Evolutionary conservation across 139 green algal species (phyloP).

Genomic region (Tetradesmus lagerheimii): DNA sequence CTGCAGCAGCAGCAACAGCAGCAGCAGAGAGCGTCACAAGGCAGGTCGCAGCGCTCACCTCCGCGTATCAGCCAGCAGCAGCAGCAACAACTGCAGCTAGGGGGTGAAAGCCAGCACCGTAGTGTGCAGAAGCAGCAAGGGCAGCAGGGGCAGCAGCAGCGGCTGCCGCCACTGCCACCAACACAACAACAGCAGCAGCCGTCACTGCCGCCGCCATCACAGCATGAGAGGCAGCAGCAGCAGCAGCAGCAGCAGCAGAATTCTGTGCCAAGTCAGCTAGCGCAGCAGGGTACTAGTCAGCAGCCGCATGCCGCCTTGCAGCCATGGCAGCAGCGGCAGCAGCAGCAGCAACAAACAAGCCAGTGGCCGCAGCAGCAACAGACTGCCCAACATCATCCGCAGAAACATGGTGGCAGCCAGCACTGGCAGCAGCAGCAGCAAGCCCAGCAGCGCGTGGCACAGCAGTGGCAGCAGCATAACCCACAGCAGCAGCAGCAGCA

Average conservation of each 20-base stretch:
- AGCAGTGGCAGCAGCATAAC: not conserved
- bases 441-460: not conserved
- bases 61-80: not conserved
- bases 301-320: not conserved
- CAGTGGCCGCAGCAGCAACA: not conserved
- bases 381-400: not conserved
- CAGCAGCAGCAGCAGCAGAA: not conserved
- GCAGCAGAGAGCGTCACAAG: not conserved
- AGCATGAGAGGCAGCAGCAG: not conserved
- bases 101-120: not conserved
- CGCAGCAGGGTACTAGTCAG: not conserved
- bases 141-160: conserved; percentile 14
- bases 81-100: not conserved
- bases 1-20: not conserved
- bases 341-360: not conserved
- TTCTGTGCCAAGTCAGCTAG: not conserved
- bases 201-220: not conserved
- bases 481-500: not conserved
- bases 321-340: not conserved
- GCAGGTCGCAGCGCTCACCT: not conserved
- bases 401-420: not conserved
- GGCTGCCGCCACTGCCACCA: not conserved
- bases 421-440: conserved; percentile 1
- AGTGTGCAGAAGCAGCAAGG: not conserved
- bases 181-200: conserved; percentile 19